phyloP scores from a whole-genome alignment of 208 protist species.

The Leishmania gerbilli region DNA sequence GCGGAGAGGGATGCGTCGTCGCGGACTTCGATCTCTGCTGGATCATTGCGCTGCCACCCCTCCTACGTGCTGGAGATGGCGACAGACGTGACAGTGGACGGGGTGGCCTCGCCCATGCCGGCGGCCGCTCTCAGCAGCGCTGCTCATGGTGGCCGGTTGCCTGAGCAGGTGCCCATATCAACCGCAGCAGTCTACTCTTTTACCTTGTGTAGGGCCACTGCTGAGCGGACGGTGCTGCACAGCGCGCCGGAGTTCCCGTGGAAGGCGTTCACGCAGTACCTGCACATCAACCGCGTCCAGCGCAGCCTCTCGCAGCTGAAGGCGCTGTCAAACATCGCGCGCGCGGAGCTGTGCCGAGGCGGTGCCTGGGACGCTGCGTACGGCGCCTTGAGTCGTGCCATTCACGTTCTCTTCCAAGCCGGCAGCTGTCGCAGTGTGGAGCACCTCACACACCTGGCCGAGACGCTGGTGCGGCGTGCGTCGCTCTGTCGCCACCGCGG shows the following conservation, averaged over 20 bases:
- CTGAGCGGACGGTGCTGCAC: slow-evolving; percentile 21
- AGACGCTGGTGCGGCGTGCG: slow-evolving; percentile 28
- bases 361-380: slow-evolving; percentile 22
- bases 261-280: slow-evolving; percentile 25
- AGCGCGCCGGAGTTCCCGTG: slow-evolving; percentile 21
- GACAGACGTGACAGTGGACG: slow-evolving; percentile 4
- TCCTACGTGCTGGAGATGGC: slow-evolving; percentile 11
- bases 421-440: slow-evolving; percentile 34
- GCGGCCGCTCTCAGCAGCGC: neutral
- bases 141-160: neutral
- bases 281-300: slow-evolving; percentile 35
- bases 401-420: slow-evolving; percentile 33
- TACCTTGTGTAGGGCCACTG: slow-evolving; percentile 29
- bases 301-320: slow-evolving; percentile 15
- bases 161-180: neutral
- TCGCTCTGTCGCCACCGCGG: slow-evolving; percentile 29
- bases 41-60: slow-evolving; percentile 5
- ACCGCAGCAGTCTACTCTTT: neutral
- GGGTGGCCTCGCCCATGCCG: neutral
- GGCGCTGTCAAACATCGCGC: slow-evolving; percentile 13
- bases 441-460: slow-evolving; percentile 20
- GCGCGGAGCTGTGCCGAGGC: slow-evolving; percentile 19
- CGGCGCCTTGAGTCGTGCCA: slow-evolving; percentile 25
- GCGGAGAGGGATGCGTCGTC: neutral
- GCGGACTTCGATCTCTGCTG: neutral